A percentile compares a stretch with the other conserved stretches of the same genome.
phyloP scores from a whole-genome alignment of 441 rosid genomes.

The Jatropha podagrica region DNA sequence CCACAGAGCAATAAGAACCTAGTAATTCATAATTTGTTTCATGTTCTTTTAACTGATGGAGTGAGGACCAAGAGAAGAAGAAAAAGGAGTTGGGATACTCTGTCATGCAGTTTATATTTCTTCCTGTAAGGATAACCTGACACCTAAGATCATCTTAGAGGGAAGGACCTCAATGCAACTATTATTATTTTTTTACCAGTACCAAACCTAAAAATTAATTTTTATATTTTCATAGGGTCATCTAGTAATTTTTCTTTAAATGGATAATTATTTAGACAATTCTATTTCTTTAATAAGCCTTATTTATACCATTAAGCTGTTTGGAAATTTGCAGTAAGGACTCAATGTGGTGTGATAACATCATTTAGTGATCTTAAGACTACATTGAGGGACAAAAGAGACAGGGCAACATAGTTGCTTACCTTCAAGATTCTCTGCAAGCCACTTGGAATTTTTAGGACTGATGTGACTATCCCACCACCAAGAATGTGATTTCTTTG shows the following conservation, averaged over 20 bases:
- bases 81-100: too few relatives aligned
- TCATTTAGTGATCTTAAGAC: background rate
- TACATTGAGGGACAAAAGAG: background rate
- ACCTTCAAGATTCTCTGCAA: conserved; percentile 89
- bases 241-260: background rate
- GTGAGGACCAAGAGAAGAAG: background rate
- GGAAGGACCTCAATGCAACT: background rate
- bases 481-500: conserved; percentile 88
- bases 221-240: background rate
- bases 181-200: too few relatives aligned
- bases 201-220: background rate
- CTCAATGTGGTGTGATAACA: background rate
- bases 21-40: background rate
- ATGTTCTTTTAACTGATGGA: background rate
- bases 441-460: conserved; percentile 91
- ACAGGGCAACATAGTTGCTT: conserved; percentile 18
- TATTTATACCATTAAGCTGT: background rate
- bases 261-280: background rate
- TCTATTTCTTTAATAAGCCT: background rate
- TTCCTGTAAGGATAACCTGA: too few relatives aligned
- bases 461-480: conserved; percentile 95
- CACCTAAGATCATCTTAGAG: too few relatives aligned
- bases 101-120: too few relatives aligned
- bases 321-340: background rate
- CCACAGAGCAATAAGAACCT: background rate